Percentiles rank a stretch among this genome's conserved stretches.
phyloP scores from a whole-genome alignment of 306 rosid species.

The Gleditsia sinensis region DNA sequence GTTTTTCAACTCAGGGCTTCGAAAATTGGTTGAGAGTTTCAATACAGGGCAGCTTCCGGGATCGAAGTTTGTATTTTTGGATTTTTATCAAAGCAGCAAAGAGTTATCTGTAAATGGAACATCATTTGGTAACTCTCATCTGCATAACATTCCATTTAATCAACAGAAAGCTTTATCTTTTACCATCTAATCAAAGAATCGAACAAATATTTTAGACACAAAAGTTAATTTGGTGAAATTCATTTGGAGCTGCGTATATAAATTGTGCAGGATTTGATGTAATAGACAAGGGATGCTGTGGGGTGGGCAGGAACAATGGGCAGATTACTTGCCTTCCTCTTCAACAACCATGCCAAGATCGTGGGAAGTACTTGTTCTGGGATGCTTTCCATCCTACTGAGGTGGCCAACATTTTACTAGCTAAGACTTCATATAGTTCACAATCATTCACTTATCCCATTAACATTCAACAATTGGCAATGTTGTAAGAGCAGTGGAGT shows the following conservation, averaged over 20 bases:
- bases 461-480: slow-evolving; percentile 73
- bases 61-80: slow-evolving; percentile 78
- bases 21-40: slow-evolving; percentile 58
- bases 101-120: slow-evolving; percentile 58
- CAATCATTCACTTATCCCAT: slow-evolving; percentile 72
- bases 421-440: slow-evolving; percentile 54
- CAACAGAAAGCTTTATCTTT: neutral
- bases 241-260: neutral
- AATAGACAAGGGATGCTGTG: slow-evolving; percentile 87
- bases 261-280: slow-evolving; percentile 71
- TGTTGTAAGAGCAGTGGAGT: slow-evolving; percentile 32
- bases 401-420: slow-evolving; percentile 61
- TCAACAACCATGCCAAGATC: slow-evolving; percentile 68
- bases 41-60: slow-evolving; percentile 75
- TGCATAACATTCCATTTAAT: neutral
- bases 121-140: slow-evolving; percentile 45
- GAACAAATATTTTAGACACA: no score
- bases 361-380: slow-evolving; percentile 77
- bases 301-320: slow-evolving; percentile 91
- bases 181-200: no score
- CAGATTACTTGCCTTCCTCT: slow-evolving; percentile 89
- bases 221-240: slow-evolving; percentile 21
- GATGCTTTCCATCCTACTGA: slow-evolving; percentile 96
- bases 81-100: slow-evolving; percentile 61
- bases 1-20: slow-evolving; percentile 74